Evolutionary conservation across 179 eudicot genomes (phyloP).

Genomic region (Spinacia oleracea): DNA sequence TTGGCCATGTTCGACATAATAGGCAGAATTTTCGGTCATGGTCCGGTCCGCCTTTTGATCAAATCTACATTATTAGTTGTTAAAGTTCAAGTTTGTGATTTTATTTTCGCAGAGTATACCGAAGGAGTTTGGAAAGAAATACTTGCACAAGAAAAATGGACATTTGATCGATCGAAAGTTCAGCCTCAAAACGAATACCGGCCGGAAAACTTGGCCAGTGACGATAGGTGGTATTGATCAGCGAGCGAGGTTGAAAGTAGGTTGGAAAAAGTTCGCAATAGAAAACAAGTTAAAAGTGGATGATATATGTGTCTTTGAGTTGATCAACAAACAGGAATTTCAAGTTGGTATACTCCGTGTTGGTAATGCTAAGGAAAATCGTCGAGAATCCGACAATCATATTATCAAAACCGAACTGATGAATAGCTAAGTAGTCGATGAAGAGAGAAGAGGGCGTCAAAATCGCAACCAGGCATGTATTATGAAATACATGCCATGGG

Average conservation of each 20-base stretch:
- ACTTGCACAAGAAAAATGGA: neutral
- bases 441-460: too few species aligned
- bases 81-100: neutral
- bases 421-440: too few species aligned
- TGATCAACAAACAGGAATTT: conserved; percentile 11
- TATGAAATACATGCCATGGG: too few species aligned
- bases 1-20: too few species aligned
- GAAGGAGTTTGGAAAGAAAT: neutral
- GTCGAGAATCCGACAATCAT: too few species aligned
- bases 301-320: conserved; percentile 21
- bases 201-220: neutral
- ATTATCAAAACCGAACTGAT: too few species aligned
- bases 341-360: neutral
- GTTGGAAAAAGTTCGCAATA: neutral
- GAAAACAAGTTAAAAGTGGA: conserved; percentile 4
- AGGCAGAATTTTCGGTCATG: too few species aligned
- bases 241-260: neutral
- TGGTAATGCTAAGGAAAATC: neutral
- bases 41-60: too few species aligned
- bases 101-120: neutral
- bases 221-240: neutral
- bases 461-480: too few species aligned
- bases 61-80: neutral
- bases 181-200: neutral
- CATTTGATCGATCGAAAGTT: neutral